Conservation (phyloP, 345 rosid species). For the Conringia planisiliqua region DNA sequence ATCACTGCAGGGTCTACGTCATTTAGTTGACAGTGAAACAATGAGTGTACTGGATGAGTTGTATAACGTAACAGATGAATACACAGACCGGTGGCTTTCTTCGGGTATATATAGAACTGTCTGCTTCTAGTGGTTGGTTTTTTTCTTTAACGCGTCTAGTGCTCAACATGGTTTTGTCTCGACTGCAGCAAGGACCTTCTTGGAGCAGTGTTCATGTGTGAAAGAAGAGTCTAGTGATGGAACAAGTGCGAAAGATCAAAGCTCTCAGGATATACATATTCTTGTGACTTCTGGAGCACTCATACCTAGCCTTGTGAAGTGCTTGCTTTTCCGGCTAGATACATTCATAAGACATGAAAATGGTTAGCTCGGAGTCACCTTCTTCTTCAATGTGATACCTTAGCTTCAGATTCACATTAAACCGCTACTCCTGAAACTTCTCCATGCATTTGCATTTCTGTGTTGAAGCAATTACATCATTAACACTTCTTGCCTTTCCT, state of each 20-base stretch:
- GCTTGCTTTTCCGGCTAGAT: slow-evolving; percentile 74
- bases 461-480: not conserved
- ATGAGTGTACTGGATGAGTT: slow-evolving; percentile 53
- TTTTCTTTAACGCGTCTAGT: not conserved
- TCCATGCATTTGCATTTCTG: not conserved
- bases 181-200: slow-evolving; percentile 58
- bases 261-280: slow-evolving; percentile 48
- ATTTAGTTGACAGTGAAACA: slow-evolving; percentile 44
- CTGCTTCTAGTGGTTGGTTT: slow-evolving; percentile 14
- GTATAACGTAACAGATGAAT: slow-evolving; percentile 71
- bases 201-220: slow-evolving; percentile 64
- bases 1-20: slow-evolving; percentile 55
- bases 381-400: not conserved
- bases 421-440: not conserved
- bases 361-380: slow-evolving; percentile 44
- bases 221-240: slow-evolving; percentile 39
- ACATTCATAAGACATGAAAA: slow-evolving; percentile 51
- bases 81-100: slow-evolving; percentile 80
- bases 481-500: not conserved
- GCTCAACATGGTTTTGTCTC: slow-evolving; percentile 18
- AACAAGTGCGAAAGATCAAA: slow-evolving; percentile 9
- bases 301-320: slow-evolving; percentile 87
- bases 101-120: slow-evolving; percentile 49
- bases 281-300: slow-evolving; percentile 87
- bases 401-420: not conserved